Conservation (phyloP, 306 rosid species). For the Citrullus amarus region DNA sequence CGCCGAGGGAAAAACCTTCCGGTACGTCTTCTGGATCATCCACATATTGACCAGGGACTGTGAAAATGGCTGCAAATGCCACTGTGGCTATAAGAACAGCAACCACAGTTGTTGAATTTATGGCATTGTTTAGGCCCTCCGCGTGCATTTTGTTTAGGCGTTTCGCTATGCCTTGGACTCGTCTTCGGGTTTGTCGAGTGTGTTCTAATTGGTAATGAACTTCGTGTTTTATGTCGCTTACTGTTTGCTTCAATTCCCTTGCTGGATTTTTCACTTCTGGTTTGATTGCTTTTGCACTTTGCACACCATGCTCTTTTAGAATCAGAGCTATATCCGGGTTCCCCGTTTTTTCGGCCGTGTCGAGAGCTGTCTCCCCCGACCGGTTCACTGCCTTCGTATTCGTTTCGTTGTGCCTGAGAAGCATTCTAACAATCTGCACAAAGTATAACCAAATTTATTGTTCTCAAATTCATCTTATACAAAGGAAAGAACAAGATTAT, state of each 20-base stretch:
- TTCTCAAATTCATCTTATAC: neutral
- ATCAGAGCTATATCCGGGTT: slow-evolving; percentile 31
- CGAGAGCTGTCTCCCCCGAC: slow-evolving; percentile 69
- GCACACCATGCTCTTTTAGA: slow-evolving; percentile 55
- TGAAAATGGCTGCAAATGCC: slow-evolving; percentile 88
- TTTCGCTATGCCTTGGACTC: slow-evolving; percentile 93
- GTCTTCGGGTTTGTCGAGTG: slow-evolving; percentile 85
- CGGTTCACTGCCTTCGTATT: slow-evolving; percentile 40
- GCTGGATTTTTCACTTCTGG: slow-evolving; percentile 43
- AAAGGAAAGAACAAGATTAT: neutral
- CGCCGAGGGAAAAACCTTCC: slow-evolving; percentile 54
- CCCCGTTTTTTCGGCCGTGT: slow-evolving; percentile 80
- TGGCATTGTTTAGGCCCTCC: slow-evolving; percentile 92
- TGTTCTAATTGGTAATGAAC: slow-evolving; percentile 89
- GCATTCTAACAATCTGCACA: slow-evolving; percentile 66
- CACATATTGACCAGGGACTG: slow-evolving; percentile 82
- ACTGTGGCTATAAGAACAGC: slow-evolving; percentile 97
- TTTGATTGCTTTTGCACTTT: slow-evolving; percentile 51
- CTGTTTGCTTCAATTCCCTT: slow-evolving; percentile 81
- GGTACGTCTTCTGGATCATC: slow-evolving; percentile 45
- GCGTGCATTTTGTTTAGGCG: slow-evolving; percentile 86
- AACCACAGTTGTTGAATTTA: slow-evolving; percentile 86
- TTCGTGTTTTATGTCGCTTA: slow-evolving; percentile 90
- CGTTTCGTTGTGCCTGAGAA: slow-evolving; percentile 40
- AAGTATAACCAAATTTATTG: neutral